A percentile compares a stretch with the other conserved stretches of the same genome.
These are phyloP conservation scores for Tolypocladium pustulatum DNA, from an alignment of 2,329 filamentous ascomycete genomes.

Conservation along the genomic window DNA sequence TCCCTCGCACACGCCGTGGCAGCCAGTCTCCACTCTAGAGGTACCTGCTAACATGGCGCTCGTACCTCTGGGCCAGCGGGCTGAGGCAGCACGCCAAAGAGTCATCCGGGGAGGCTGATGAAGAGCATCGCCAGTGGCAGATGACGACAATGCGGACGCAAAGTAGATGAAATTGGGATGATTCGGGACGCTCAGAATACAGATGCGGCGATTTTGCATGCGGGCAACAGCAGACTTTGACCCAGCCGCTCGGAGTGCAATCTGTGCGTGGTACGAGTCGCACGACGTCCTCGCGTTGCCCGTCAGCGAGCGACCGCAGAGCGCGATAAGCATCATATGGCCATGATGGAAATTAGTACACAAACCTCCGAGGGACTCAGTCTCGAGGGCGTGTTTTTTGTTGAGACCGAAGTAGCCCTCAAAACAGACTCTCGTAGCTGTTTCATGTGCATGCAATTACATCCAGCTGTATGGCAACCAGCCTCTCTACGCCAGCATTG, in stretches of 20 bases:
- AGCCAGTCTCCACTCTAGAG: conserved; percentile 4
- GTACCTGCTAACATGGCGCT: conserved; percentile 17
- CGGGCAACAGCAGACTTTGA: not conserved
- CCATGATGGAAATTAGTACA: not conserved
- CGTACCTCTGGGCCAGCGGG: conserved; percentile 10
- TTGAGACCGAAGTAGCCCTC: not conserved
- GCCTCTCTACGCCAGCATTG: not conserved
- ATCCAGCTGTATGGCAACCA: not conserved
- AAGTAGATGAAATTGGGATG: not conserved
- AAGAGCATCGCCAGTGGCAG: not conserved
- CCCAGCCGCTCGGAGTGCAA: not conserved
- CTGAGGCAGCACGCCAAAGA: not conserved
- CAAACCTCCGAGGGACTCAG: not conserved
- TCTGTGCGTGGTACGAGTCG: not conserved
- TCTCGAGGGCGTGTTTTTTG: not conserved
- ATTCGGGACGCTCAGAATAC: too few species aligned
- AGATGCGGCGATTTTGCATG: not conserved
- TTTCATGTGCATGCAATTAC: not conserved
- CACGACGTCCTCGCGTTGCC: not conserved
- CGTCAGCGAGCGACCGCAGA: not conserved
- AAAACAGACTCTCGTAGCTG: not conserved
- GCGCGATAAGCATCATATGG: not conserved
- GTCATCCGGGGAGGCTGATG: not conserved
- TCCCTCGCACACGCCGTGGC: not conserved
- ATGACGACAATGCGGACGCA: not conserved